Conservation (phyloP, 352 stramenopile genomes). For the Globisporangium spinosum region DNA sequence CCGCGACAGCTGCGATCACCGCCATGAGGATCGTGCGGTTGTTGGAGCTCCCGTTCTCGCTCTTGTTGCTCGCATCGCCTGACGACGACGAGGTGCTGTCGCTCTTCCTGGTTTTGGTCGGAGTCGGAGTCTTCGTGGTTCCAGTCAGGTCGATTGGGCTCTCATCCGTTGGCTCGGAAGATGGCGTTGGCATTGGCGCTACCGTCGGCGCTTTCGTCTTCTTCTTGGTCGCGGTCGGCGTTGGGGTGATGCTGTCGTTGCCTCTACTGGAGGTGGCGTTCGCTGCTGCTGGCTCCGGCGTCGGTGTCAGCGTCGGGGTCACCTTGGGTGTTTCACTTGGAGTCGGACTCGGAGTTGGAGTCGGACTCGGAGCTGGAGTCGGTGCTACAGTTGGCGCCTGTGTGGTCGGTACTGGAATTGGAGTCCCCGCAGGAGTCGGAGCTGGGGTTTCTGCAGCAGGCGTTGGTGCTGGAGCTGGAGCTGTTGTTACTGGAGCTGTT, state of each 20-base stretch:
- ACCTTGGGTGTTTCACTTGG: neutral
- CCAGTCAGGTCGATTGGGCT: neutral
- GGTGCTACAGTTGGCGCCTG: neutral
- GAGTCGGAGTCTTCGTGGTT: slow-evolving; percentile 8
- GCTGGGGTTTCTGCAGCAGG: neutral
- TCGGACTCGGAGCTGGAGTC: neutral
- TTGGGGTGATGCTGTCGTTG: neutral
- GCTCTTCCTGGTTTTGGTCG: neutral
- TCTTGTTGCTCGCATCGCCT: slow-evolving; percentile 12
- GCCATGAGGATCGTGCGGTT: slow-evolving; percentile 16
- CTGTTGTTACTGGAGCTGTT: neutral
- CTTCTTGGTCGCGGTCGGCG: slow-evolving; percentile 8
- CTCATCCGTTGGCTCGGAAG: neutral
- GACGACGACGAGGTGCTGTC: slow-evolving; percentile 5
- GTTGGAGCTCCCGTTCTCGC: neutral
- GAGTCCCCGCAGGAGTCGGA: slow-evolving; percentile 1
- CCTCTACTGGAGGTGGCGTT: neutral
- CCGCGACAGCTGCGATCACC: slow-evolving; percentile 13
- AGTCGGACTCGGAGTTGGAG: neutral
- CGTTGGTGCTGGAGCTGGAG: slow-evolving; percentile 3
- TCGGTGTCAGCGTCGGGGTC: neutral
- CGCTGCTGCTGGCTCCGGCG: neutral
- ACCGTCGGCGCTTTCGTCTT: slow-evolving; percentile 13
- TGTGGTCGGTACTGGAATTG: slow-evolving; percentile 6
- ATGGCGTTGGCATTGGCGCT: slow-evolving; percentile 5